A percentile compares a stretch with the other conserved stretches of the same genome.
Conservation (phyloP, 257 asterid species). For the Solanum piurae region DNA sequence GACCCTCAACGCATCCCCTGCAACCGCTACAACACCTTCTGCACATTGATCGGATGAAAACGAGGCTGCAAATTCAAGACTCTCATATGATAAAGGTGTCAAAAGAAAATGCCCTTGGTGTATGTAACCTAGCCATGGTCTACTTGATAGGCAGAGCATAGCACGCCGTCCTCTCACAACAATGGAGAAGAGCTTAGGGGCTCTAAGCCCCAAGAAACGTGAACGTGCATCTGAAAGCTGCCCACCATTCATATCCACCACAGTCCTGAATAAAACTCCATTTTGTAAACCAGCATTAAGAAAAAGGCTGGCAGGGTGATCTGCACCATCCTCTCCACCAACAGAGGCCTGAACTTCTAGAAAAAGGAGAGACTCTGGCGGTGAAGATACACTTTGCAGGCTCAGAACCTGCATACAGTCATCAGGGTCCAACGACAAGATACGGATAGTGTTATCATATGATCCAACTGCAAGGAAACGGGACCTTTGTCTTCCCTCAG, state of each 20-base stretch:
- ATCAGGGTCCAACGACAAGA: slow-evolving; percentile 91
- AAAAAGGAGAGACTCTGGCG: slow-evolving; percentile 94
- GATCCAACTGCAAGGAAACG: slow-evolving; percentile 99
- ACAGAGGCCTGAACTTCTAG: slow-evolving; percentile 97
- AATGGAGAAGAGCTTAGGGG: slow-evolving; percentile 88
- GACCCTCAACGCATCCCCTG: slow-evolving; percentile 97
- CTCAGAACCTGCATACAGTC: slow-evolving; percentile 96
- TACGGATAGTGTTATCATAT: slow-evolving; percentile 89
- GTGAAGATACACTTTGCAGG: slow-evolving; percentile 90
- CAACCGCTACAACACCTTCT: slow-evolving; percentile 98
- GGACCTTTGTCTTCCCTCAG: slow-evolving; percentile 97
- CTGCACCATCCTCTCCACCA: slow-evolving; percentile 99
- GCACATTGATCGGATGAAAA: slow-evolving; percentile 99
- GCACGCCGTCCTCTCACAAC: slow-evolving; percentile 83
- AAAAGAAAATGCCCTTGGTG: slow-evolving; percentile 97
- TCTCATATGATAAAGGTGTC: slow-evolving; percentile 90
- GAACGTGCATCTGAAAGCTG: slow-evolving; percentile 99
- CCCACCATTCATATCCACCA: slow-evolving; percentile 97
- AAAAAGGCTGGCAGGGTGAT: slow-evolving; percentile 95
- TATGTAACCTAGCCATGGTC: slow-evolving; percentile 99
- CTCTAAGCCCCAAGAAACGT: slow-evolving; percentile 89
- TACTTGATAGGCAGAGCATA: slow-evolving; percentile 95
- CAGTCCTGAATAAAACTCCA: slow-evolving; percentile 93
- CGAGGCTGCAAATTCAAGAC: slow-evolving; percentile 95
- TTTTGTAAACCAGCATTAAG: slow-evolving; percentile 86